Conservation (phyloP, 352 stramenopile genomes). For the Poterioochromonas sp. region DNA sequence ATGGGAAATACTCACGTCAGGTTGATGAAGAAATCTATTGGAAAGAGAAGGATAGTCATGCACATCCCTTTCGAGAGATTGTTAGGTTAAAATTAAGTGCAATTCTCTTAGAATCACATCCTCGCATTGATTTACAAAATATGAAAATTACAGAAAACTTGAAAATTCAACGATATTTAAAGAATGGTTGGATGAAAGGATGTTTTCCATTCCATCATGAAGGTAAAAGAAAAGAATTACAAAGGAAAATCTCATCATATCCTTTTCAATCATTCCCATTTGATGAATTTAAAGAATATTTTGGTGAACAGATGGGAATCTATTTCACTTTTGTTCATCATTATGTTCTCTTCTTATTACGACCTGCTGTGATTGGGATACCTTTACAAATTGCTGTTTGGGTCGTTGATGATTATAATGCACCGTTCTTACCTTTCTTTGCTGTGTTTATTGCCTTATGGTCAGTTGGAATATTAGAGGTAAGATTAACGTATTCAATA, state of each 20-base stretch:
- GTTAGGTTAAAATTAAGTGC: conserved; percentile 10
- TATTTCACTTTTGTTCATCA: conserved; percentile 83
- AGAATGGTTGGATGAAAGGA: background rate
- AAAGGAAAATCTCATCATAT: background rate
- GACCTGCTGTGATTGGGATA: conserved; percentile 9
- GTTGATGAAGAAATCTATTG: conserved; percentile 3
- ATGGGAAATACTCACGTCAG: conserved; percentile 10
- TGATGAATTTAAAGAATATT: conserved; percentile 67
- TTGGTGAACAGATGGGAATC: conserved; percentile 85
- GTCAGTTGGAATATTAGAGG: conserved; percentile 63
- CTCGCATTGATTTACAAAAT: background rate
- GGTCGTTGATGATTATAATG: background rate
- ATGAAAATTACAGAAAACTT: no score
- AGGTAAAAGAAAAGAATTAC: background rate
- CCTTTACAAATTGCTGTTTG: conserved; percentile 23
- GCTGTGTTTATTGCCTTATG: conserved; percentile 53
- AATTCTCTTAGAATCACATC: background rate
- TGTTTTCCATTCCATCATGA: conserved; percentile 27
- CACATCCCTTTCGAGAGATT: conserved; percentile 9
- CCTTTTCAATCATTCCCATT: conserved; percentile 53
- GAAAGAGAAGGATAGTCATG: background rate
- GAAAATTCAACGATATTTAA: background rate
- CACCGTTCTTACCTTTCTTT: conserved; percentile 9
- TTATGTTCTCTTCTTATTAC: background rate
- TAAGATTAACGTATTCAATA: background rate